A percentile compares a stretch with the other conserved stretches of the same genome.
Evolutionary conservation across 179 eudicot genomes (phyloP).

Genomic region (Actinidia polygama): DNA sequence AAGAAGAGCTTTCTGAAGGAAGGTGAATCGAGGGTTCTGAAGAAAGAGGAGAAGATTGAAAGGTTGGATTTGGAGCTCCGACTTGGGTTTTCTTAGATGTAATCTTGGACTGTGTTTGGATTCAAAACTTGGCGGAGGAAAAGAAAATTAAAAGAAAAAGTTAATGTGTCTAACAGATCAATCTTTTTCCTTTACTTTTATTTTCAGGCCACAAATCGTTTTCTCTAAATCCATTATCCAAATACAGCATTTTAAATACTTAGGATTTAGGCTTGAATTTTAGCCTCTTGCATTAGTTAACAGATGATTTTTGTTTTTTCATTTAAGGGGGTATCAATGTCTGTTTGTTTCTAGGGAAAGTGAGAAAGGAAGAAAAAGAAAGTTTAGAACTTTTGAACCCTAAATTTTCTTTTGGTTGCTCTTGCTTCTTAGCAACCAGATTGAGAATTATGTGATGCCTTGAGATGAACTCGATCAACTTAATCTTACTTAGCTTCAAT

Average conservation of each 20-base stretch:
- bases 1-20: constrained; percentile 22
- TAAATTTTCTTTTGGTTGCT: background rate
- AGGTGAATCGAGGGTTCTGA: constrained; percentile 39
- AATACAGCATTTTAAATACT: too few relatives aligned
- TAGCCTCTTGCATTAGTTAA: constrained; percentile 1
- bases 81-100: constrained; percentile 43
- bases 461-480: too few relatives aligned
- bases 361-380: background rate
- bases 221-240: too few relatives aligned
- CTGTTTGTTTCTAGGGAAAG: background rate
- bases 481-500: too few relatives aligned
- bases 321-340: background rate
- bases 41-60: constrained; percentile 35
- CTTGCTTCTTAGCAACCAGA: background rate
- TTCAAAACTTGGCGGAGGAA: too few relatives aligned
- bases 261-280: background rate
- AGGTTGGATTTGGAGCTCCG: constrained; percentile 83
- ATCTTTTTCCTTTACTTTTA: too few relatives aligned
- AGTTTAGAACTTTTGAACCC: background rate
- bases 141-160: too few relatives aligned
- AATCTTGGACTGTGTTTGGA: background rate
- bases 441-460: background rate
- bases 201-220: too few relatives aligned
- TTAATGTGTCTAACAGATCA: too few relatives aligned
- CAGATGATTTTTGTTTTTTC: too few relatives aligned